Base-by-base conservation (phyloP, 148 eudicot genomes). In the Polygonum aviculare region DNA sequence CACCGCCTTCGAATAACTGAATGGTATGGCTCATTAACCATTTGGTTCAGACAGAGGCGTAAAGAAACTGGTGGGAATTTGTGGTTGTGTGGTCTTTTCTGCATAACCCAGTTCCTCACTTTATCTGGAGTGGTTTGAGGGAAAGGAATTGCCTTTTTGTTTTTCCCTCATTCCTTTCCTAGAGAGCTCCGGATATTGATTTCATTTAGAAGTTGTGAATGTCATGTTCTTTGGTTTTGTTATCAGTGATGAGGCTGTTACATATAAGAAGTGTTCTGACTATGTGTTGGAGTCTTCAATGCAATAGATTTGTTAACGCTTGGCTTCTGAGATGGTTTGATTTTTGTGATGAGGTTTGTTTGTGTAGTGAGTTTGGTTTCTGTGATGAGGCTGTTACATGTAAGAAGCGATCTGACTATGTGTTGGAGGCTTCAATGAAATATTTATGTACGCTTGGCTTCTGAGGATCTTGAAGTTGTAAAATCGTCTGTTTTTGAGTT, bases 381-480 rank as follows among this genome's bases (percentile, higher is more conserved):
- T 15, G 84, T 86, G 90, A 88, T 88, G 90, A 88, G 87, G 73
- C 70, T 73, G 74, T 84, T 84, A 90, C 93, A 90, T 79, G 78
- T 90, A 83, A 90, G 93, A 80, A 77, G 87, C 62, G 47, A 3
- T 81, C 76, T 73, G 72, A 82, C 84, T 77, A 70, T 74, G 77
- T 31, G 62, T 50, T 84, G 78, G 75, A 76, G 63, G 80, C 21
- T 54, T 54, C 60, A 16, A 54, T 54, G 60, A n/a, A 54, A 54
- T 51, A 51, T 51, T 3, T 51, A 14, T 51, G 57, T 51, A 51
- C 57, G 57, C 57, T 51, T 51, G 57, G 57, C 57, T 51, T 51
- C 57, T 51, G 57, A 51, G 57, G 7, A 44, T 44, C 31, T 0
- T 19, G 10, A 2, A 19, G 33, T 5, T 57, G 8, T 21, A n/a